Base-by-base conservation (phyloP, 2,329 filamentous ascomycete genomes). In the Xylaria sp. region DNA sequence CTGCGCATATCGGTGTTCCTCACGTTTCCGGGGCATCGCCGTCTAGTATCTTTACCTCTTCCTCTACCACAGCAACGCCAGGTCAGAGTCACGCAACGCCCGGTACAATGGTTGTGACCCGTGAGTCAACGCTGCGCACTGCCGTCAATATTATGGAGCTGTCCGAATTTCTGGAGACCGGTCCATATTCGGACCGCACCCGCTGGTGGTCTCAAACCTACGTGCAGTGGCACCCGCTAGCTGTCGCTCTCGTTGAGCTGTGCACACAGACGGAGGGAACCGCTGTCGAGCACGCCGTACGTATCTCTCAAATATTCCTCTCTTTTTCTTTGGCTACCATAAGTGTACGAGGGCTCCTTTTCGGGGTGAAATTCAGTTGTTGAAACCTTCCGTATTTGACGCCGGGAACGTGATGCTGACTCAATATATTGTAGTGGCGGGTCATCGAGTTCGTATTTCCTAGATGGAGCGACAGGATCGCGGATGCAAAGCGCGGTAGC, bases 141-240 rank as follows among this genome's bases (percentile, higher is more conserved):
- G 83, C 86, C 4, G 75, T 86, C 20, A 82, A 84, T 18, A 81
- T 83, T 58, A 81, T 87, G 60, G 83, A 86, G 65, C 76, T 84
- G 20, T 77, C 69, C 0, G 56, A 66, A 20, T 66, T 77, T 50
- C 78, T 80, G 23, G 69, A 72, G 52, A 70, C 77, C 58, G 79
- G 79, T n/a, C 76, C 78, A 3, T 80, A 78, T 52, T 78, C 75
- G 0, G 78, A 80, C 13, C 77, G 81, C 2, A 86, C 82, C 76
- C 75, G 76, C 23, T 87, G 86, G 84, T 85, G 85, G 81, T 79
- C 81, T n/a, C 75, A 81, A 15, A 83, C 80, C 0, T 88, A 86
- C 75, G 83, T 86, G 15, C 86, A 86, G 67, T 88, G 86, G 86
- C 86, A 88, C 71, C 82, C 85, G 8, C 77, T 88, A 0, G 85